These are phyloP conservation scores for Aspergillus sp. DNA, from an alignment of 2,329 filamentous ascomycete species.

Conservation along the genomic window DNA sequence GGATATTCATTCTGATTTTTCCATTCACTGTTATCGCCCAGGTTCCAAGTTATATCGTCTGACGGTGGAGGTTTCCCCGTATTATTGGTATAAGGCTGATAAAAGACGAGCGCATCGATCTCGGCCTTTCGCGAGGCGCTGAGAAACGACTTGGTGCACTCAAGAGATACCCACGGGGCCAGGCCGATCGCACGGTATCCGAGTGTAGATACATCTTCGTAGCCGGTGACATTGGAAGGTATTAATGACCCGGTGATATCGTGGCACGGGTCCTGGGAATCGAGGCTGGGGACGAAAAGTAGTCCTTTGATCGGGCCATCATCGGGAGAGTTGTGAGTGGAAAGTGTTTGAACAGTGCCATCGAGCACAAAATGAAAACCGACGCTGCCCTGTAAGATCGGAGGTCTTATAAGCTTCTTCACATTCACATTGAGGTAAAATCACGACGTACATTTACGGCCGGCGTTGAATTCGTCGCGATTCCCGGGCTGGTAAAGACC, in stretches of 20 bases:
- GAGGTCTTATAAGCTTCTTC: neutral
- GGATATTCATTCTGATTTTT: constrained; percentile 67
- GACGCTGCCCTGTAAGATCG: constrained; percentile 21
- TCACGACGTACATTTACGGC: constrained; percentile 31
- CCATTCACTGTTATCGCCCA: constrained; percentile 69
- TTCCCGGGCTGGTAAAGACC: constrained; percentile 30
- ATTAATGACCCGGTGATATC: constrained; percentile 61
- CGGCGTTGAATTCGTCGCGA: constrained; percentile 24
- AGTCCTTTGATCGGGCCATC: constrained; percentile 68
- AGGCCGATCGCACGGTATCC: constrained; percentile 75
- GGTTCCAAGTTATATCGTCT: constrained; percentile 63
- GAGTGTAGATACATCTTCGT: constrained; percentile 58
- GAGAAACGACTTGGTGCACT: constrained; percentile 72
- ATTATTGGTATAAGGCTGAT: constrained; percentile 39
- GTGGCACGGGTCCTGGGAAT: constrained; percentile 56
- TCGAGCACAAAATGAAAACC: constrained; percentile 33
- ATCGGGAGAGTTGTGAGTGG: constrained; percentile 58
- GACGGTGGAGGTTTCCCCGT: constrained; percentile 61
- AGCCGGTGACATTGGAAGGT: constrained; percentile 69
- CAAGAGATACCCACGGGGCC: constrained; percentile 75
- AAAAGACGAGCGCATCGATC: constrained; percentile 57
- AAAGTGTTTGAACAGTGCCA: constrained; percentile 69
- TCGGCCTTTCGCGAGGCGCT: constrained; percentile 56
- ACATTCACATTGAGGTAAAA: constrained; percentile 1
- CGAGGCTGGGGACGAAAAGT: constrained; percentile 76